These are phyloP conservation scores for Hypoxylon lienhwacheense DNA, from an alignment of 495 filamentous ascomycete genomes.

Conservation along the genomic window DNA sequence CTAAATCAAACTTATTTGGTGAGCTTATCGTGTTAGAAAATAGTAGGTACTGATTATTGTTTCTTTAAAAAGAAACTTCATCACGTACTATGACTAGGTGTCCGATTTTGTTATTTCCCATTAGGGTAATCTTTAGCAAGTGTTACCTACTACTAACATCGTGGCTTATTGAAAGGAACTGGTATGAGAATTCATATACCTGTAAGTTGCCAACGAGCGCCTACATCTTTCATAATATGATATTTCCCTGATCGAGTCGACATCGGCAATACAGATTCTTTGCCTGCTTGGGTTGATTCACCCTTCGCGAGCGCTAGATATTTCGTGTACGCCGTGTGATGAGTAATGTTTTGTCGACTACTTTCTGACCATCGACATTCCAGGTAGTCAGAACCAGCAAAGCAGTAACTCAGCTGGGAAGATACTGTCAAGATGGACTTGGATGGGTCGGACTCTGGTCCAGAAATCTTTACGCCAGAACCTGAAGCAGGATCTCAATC, in stretches of 20 bases:
- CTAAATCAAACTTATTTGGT: conserved; percentile 18
- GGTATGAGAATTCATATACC: conserved; percentile 13
- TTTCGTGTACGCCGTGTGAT: too few species aligned
- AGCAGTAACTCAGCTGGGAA: not conserved
- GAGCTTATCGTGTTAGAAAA: conserved; percentile 20
- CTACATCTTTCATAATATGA: not conserved
- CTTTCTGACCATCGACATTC: not conserved
- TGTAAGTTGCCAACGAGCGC: not conserved
- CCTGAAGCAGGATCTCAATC: conserved; percentile 25
- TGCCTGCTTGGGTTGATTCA: not conserved
- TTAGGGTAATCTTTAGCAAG: too few species aligned
- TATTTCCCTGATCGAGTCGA: not conserved
- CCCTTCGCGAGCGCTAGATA: not conserved
- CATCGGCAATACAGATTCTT: not conserved
- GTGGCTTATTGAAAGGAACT: not conserved
- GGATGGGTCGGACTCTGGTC: conserved; percentile 33
- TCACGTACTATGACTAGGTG: too few species aligned
- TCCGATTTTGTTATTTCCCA: too few species aligned
- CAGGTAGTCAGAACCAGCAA: not conserved
- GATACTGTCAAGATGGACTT: conserved; percentile 22
- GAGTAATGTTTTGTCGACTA: too few species aligned
- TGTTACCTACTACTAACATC: too few species aligned
- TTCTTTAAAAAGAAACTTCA: too few species aligned
- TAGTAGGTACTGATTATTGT: too few species aligned
- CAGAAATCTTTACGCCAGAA: conserved; percentile 29